These are phyloP conservation scores for Crassisporium funariophilum DNA, from an alignment of 768 basidiomycete species.

Conservation along the genomic window DNA sequence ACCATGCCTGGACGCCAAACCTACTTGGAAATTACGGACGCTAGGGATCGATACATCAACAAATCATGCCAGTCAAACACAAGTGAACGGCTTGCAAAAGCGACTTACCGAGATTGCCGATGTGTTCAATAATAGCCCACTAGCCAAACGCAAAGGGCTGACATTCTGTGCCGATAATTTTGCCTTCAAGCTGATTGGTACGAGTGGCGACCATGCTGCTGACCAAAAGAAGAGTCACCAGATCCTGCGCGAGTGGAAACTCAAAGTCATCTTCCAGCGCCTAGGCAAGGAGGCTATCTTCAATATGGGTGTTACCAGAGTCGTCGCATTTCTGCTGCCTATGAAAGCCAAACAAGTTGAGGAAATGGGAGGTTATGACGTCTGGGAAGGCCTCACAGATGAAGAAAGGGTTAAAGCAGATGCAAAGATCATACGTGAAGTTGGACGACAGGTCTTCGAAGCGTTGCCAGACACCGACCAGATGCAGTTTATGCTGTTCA, in stretches of 20 bases:
- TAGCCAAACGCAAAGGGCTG: slow-evolving; percentile 10
- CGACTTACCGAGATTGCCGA: slow-evolving; percentile 7
- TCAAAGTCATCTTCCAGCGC: not conserved
- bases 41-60: slow-evolving; percentile 13
- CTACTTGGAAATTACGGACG: not conserved
- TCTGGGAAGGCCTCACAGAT: not conserved
- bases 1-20: slow-evolving; percentile 2
- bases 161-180: not conserved
- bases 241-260: not conserved
- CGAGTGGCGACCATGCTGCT: not conserved
- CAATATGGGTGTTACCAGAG: not conserved
- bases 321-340: not conserved
- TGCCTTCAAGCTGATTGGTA: not conserved
- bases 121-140: slow-evolving; percentile 13
- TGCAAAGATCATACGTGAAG: not conserved
- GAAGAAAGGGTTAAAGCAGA: slow-evolving; percentile 1
- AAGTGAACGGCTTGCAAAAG: slow-evolving; percentile 1
- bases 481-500: slow-evolving; percentile 5
- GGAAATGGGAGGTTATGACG: not conserved
- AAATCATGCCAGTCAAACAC: slow-evolving; percentile 15
- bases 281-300: not conserved
- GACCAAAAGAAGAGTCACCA: not conserved
- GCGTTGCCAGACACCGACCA: not conserved
- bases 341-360: not conserved
- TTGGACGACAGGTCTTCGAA: slow-evolving; percentile 1